Evolutionary conservation across 2,329 filamentous ascomycete genomes (phyloP).

Genomic region (Epichloe baconii): DNA sequence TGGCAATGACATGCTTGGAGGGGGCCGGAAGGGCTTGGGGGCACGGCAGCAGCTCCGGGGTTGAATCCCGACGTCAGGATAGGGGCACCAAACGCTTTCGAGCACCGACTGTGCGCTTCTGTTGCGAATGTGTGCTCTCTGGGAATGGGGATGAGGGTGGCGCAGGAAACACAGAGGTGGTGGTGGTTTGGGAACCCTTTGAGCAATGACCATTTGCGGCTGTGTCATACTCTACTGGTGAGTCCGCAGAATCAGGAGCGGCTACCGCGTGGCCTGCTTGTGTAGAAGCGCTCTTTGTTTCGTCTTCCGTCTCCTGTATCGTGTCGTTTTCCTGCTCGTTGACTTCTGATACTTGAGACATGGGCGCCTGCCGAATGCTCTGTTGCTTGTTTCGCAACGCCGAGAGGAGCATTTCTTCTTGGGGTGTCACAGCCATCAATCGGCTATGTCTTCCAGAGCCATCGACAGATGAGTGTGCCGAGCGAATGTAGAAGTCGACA

Average conservation of each 20-base stretch:
- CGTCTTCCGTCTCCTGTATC: neutral
- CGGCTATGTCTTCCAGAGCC: slow-evolving; percentile 21
- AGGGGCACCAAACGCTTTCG: neutral
- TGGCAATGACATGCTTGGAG: slow-evolving; percentile 3
- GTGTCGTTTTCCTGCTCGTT: neutral
- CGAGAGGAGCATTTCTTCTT: slow-evolving; percentile 45
- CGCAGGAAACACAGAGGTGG: slow-evolving; percentile 22
- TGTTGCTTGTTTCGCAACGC: slow-evolving; percentile 44
- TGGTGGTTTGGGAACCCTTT: slow-evolving; percentile 18
- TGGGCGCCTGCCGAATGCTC: slow-evolving; percentile 36
- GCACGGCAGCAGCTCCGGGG: neutral
- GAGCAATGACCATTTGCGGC: slow-evolving; percentile 10
- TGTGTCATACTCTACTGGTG: neutral
- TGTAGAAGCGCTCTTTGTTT: neutral
- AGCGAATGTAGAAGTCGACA: slow-evolving; percentile 34
- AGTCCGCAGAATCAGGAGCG: neutral
- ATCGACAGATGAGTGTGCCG: slow-evolving; percentile 25
- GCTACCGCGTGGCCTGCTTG: neutral
- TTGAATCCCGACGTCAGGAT: neutral
- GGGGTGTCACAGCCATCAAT: slow-evolving; percentile 43
- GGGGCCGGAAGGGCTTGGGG: slow-evolving; percentile 1
- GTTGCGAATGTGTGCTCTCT: neutral
- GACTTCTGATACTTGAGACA: slow-evolving; percentile 29
- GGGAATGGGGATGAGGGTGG: slow-evolving; percentile 13
- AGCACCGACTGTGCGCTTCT: neutral